Base-by-base conservation (phyloP, 257 asterid species). In the Przewalskia tangutica region DNA sequence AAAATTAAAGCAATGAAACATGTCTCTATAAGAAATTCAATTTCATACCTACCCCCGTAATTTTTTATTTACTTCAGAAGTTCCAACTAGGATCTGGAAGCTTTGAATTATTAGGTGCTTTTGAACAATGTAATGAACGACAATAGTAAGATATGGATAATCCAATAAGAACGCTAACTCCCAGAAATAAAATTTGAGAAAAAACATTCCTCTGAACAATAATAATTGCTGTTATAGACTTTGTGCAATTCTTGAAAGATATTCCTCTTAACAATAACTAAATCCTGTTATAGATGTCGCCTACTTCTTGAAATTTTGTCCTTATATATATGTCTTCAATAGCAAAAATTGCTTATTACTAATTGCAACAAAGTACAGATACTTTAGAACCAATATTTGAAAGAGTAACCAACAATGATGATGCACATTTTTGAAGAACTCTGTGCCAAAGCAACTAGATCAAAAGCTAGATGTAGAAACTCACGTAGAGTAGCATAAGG, bases 401-500 rank as follows among this genome's bases (percentile, higher is more conserved):
- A 32, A 34, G 7, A 7, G 1, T 34, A 65, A 65, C 48, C 48
- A 65, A 34, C 0, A 65, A 34, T 1, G 48, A 65, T 40, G 54
- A 67, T 40, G 77, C 77, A 68, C 17, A 68, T 5, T 40, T 5
- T 40, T 68, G 77, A 18, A 2, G 56, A 79, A 62, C 20, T 42
- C 17, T 23, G 62, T 42, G 59, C 36, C 38, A n/a, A 60, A 38
- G 50, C 17, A 75, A 58, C 54, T 42, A 82, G 8, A 76, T 62
- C 46, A 75, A 46, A 56, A 82, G 44, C 6, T 81, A 32, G 48
- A 64, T 23, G 8, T 16, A 36, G 40, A 51, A 42, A 89, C 98
- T 92, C 88, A 95, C 98, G 56, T 84, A 92, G 86, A 83, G 88
- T 66, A 17, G 92, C 77, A 63, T 68, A n/a, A 18, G 93, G 89